Conservation (phyloP, 1,139 yeast species). For the Meyerozyma elateridarum region DNA sequence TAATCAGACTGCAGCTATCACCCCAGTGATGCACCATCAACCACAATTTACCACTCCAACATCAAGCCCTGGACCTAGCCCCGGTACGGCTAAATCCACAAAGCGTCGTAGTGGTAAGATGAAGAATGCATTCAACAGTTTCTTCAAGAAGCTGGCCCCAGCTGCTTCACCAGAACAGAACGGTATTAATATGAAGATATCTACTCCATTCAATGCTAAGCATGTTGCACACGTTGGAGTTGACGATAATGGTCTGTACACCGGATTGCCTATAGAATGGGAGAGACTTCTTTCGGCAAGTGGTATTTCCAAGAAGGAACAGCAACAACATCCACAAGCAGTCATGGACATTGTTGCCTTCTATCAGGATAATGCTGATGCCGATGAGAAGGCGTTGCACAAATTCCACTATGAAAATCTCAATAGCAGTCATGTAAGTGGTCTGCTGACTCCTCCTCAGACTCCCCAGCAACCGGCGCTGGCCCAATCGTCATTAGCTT, state of each 20-base stretch:
- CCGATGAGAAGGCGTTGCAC: slow-evolving; percentile 65
- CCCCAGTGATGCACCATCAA: slow-evolving; percentile 28
- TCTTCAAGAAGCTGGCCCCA: slow-evolving; percentile 2
- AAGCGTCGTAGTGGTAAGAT: slow-evolving; percentile 18
- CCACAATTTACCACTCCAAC: slow-evolving; percentile 14
- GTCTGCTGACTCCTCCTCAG: slow-evolving; percentile 24
- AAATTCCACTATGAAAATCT: slow-evolving; percentile 50
- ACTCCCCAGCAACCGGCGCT: slow-evolving; percentile 15
- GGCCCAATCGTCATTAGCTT: slow-evolving; percentile 15
- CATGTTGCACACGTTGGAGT: slow-evolving; percentile 93
- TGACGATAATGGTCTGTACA: slow-evolving; percentile 81
- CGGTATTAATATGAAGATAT: slow-evolving; percentile 55
- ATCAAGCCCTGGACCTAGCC: slow-evolving; percentile 8
- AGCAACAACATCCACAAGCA: slow-evolving; percentile 88
- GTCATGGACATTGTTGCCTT: slow-evolving; percentile 90
- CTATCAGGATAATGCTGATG: slow-evolving; percentile 62
- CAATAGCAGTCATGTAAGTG: slow-evolving; percentile 18
- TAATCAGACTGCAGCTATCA: slow-evolving; percentile 32
- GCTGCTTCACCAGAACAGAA: slow-evolving; percentile 12
- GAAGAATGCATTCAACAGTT: slow-evolving; percentile 12
- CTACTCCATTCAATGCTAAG: slow-evolving; percentile 85
- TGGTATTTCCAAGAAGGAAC: slow-evolving; percentile 82
- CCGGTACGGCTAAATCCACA: slow-evolving; percentile 10
- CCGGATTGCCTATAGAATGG: slow-evolving; percentile 94
- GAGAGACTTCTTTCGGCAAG: slow-evolving; percentile 74